These are phyloP conservation scores for Penicillium sp. DNA, from an alignment of 2,329 filamentous ascomycete species.

Conservation along the genomic window DNA sequence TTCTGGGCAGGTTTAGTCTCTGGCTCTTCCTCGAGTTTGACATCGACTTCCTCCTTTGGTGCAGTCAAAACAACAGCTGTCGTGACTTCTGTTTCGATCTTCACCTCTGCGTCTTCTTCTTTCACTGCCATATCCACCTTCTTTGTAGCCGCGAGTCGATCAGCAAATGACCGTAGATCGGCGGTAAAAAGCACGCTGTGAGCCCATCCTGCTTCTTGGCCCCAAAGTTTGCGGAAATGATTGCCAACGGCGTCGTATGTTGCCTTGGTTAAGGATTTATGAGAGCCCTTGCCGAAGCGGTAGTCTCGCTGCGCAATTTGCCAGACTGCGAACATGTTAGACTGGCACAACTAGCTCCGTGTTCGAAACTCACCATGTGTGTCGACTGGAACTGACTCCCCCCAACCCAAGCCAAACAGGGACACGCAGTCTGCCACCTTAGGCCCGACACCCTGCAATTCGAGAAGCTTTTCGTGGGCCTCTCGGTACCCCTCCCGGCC, in stretches of 20 bases:
- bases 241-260: constrained; percentile 89
- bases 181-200: constrained; percentile 96
- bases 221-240: constrained; percentile 87
- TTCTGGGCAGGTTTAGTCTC: constrained; percentile 12
- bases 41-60: constrained; percentile 15
- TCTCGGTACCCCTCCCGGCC: constrained; percentile 67
- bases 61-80: constrained; percentile 27
- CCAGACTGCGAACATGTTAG: constrained; percentile 62
- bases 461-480: constrained; percentile 76
- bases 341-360: neutral
- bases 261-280: constrained; percentile 80
- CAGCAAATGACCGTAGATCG: constrained; percentile 80
- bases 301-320: constrained; percentile 97
- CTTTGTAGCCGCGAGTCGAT: constrained; percentile 50
- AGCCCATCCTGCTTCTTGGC: constrained; percentile 92
- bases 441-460: constrained; percentile 83
- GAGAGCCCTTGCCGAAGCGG: constrained; percentile 78
- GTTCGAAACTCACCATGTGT: constrained; percentile 64
- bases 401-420: constrained; percentile 94
- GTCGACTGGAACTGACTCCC: constrained; percentile 90
- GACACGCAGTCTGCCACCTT: constrained; percentile 98
- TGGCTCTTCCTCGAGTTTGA: constrained; percentile 22
- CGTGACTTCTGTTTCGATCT: constrained; percentile 29
- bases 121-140: constrained; percentile 37
- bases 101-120: constrained; percentile 26